Conservation (phyloP, 768 basidiomycete genomes). For the Tylopilus cervinicoccineus region DNA sequence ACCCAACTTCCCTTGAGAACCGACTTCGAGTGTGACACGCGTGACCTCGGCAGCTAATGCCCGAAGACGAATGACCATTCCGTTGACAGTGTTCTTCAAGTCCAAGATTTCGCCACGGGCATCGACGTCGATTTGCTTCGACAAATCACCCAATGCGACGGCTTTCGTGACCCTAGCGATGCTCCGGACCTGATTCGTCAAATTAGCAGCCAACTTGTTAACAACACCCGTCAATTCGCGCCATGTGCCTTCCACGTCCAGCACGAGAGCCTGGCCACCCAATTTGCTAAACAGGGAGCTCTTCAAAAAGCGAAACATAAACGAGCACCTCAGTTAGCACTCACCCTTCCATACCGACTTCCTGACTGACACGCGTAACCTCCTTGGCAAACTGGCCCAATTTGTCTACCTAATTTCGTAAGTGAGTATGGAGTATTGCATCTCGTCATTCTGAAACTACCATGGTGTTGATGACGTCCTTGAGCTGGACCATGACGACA, state of each 20-base stretch:
- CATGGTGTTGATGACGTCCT: slow-evolving; percentile 75
- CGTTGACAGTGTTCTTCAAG: slow-evolving; percentile 60
- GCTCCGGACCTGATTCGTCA: slow-evolving; percentile 56
- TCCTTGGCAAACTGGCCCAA: slow-evolving; percentile 88
- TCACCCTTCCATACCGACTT: slow-evolving; percentile 80
- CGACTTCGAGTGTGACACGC: slow-evolving; percentile 80
- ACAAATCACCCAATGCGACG: slow-evolving; percentile 85
- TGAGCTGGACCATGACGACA: slow-evolving; percentile 75
- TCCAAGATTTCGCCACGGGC: slow-evolving; percentile 87
- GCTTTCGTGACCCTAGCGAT: slow-evolving; percentile 64
- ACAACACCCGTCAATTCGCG: slow-evolving; percentile 78
- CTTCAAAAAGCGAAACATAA: slow-evolving; percentile 16
- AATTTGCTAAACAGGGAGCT: slow-evolving; percentile 49
- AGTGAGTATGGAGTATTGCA: slow-evolving; percentile 11
- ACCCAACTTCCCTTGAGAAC: slow-evolving; percentile 84
- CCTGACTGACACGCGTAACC: slow-evolving; percentile 80
- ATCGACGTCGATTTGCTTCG: slow-evolving; percentile 89
- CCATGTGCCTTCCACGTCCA: slow-evolving; percentile 92
- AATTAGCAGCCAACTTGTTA: slow-evolving; percentile 76
- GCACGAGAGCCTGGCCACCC: slow-evolving; percentile 80
- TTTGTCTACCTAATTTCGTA: slow-evolving; percentile 48
- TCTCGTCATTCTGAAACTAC: slow-evolving; percentile 24
- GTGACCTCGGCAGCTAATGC: slow-evolving; percentile 81
- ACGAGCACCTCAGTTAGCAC: slow-evolving; percentile 13
- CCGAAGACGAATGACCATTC: slow-evolving; percentile 49